Evolutionary conservation across 2,329 filamentous ascomycete genomes (phyloP).

Genomic region (Epicoccum nigrum): DNA sequence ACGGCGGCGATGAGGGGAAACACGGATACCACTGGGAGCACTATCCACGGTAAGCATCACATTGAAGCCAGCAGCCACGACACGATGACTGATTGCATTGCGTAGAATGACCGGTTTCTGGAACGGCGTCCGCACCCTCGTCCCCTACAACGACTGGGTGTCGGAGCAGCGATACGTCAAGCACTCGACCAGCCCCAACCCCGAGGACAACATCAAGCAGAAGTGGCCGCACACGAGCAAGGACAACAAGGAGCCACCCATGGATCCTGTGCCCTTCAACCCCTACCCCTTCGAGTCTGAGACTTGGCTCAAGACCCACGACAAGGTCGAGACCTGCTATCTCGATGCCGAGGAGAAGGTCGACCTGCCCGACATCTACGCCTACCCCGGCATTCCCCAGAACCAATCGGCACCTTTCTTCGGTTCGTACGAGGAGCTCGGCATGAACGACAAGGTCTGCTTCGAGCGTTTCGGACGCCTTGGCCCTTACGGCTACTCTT

Average conservation of each 20-base stretch:
- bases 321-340: constrained; percentile 65
- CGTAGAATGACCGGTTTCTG: constrained; percentile 55
- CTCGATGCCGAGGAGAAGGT: constrained; percentile 65
- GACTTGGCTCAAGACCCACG: constrained; percentile 56
- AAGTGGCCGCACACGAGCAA: constrained; percentile 44
- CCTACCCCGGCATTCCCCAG: constrained; percentile 63
- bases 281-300: constrained; percentile 54
- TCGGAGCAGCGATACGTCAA: constrained; percentile 54
- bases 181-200: constrained; percentile 46
- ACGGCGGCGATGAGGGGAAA: constrained; percentile 41
- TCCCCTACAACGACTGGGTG: constrained; percentile 50
- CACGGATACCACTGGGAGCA: constrained; percentile 55
- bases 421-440: constrained; percentile 56
- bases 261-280: constrained; percentile 51
- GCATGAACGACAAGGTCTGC: constrained; percentile 56
- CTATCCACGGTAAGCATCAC: constrained; percentile 48
- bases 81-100: background rate
- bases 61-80: background rate
- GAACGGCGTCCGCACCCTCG: constrained; percentile 56
- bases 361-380: constrained; percentile 66
- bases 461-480: constrained; percentile 59
- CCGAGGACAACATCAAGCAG: constrained; percentile 47
- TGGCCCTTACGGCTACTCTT: constrained; percentile 59
- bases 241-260: constrained; percentile 46
- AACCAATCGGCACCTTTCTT: constrained; percentile 57